A percentile compares a stretch with the other conserved stretches of the same genome.
Conservation (phyloP, 768 basidiomycete species). For the Clitopilus passeckerianus region DNA sequence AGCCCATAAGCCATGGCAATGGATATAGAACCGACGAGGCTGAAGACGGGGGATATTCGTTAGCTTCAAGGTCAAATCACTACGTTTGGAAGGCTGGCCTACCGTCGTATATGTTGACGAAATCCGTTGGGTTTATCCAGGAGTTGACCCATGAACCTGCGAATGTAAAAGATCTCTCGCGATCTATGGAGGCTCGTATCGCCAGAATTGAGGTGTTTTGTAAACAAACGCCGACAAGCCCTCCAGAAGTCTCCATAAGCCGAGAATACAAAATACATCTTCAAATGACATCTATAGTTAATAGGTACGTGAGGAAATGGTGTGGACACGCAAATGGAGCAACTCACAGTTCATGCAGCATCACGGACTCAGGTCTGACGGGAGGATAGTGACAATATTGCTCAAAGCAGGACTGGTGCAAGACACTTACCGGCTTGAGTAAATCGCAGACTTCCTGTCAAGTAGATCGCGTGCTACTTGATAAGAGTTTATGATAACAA, state of each 20-base stretch:
- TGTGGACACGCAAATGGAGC: background rate
- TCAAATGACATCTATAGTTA: background rate
- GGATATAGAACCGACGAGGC: background rate
- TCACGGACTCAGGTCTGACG: background rate
- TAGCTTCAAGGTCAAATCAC: no score
- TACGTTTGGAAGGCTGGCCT: background rate
- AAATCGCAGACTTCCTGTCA: slow-evolving; percentile 21
- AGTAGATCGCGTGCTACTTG: slow-evolving; percentile 25
- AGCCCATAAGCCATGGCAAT: background rate
- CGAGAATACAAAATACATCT: background rate
- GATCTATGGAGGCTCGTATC: background rate
- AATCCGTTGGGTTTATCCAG: background rate
- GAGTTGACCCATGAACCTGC: background rate
- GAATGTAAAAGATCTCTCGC: background rate
- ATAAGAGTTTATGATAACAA: slow-evolving; percentile 24
- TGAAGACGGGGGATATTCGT: background rate
- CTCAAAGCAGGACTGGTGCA: background rate
- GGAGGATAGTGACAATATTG: background rate
- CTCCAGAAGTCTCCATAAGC: background rate
- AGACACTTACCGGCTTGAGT: slow-evolving; percentile 7
- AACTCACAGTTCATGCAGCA: background rate
- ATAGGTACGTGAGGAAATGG: background rate
- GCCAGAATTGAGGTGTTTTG: background rate
- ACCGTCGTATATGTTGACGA: background rate
- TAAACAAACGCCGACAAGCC: background rate